Percentiles rank a stretch among this genome's conserved stretches.
Evolutionary conservation across 768 basidiomycete genomes (phyloP).

Genomic region (Hemileccinum impolitum): DNA sequence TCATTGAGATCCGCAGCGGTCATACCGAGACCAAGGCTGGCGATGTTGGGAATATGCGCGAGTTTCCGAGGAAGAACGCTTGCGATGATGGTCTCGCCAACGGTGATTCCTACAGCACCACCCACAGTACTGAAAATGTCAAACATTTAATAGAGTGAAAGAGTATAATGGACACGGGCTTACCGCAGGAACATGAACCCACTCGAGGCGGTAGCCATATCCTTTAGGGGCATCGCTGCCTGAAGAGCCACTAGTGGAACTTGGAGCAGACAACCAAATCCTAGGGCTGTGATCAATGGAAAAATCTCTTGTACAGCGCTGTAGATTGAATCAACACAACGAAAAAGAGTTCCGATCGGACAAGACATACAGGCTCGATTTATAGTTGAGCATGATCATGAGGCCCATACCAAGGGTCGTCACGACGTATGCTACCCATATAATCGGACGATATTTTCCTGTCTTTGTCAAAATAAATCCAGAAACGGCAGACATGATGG

Average conservation of each 20-base stretch:
- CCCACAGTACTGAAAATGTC: slow-evolving; percentile 53
- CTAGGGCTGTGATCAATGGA: slow-evolving; percentile 61
- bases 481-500: slow-evolving; percentile 51
- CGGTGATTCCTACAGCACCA: slow-evolving; percentile 69
- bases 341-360: background rate
- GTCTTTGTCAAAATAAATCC: slow-evolving; percentile 58
- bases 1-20: slow-evolving; percentile 43
- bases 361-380: slow-evolving; percentile 36
- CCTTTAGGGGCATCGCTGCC: slow-evolving; percentile 82
- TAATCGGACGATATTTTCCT: slow-evolving; percentile 55
- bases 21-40: slow-evolving; percentile 31
- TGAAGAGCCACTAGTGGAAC: slow-evolving; percentile 70
- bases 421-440: slow-evolving; percentile 58
- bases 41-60: slow-evolving; percentile 30
- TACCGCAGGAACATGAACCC: slow-evolving; percentile 71
- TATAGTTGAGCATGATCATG: slow-evolving; percentile 65
- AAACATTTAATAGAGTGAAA: background rate
- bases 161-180: background rate
- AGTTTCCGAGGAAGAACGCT: slow-evolving; percentile 44
- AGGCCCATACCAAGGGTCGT: slow-evolving; percentile 68
- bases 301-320: slow-evolving; percentile 64
- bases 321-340: slow-evolving; percentile 4
- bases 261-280: slow-evolving; percentile 66
- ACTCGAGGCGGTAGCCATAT: slow-evolving; percentile 80
- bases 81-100: slow-evolving; percentile 69